Base-by-base conservation (phyloP, 345 rosid species). In the Noccaea caerulescens region DNA sequence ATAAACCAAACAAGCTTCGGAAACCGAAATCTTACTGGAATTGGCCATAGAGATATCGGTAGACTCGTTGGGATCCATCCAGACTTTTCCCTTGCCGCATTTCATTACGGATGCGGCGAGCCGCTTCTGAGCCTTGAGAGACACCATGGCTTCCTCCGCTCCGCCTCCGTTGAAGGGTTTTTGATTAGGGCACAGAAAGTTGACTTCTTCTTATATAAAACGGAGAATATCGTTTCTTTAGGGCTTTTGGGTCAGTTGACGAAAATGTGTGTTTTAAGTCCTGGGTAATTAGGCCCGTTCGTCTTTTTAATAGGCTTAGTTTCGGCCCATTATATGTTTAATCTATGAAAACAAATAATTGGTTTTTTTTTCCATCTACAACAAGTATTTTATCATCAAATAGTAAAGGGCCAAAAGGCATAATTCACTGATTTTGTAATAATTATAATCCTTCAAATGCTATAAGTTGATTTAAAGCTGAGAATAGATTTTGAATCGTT, bases 21-120 rank as follows among this genome's bases (percentile, higher is more conserved):
- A 34, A 11, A 52, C 3, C 11, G 2, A 25, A 44, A 45, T 66
- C 83, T 23, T 79, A 86, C 92, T 76, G 59, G 92, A 88, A 73
- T 88, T 88, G 47, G 95, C 92, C 95, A 86, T 85, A 69, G 92
- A 82, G 82, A 88, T 84, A 69, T 84, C 88, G 38, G 72, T 74
- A 73, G 59, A 72, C 52, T 88, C 95, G 70, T 82, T 88, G 6
- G 95, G 90, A 55, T 86, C 92, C 1, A 87, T 82, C 95, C 92
- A 89, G 12, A 87, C 86, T 73, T 87, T 89, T 11, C 83, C 83
- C 7, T 82, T 76, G 8, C 90, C 95, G 13, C 95, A 89, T 47
- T 82, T 84, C 77, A 87, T 83, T 6, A 86, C 90, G 80, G 90
- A 85, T 7, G 90, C 82, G 54, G 90, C 76, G 9, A 88, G 88